A percentile compares a stretch with the other conserved stretches of the same genome.
Conservation (phyloP, 257 asterid species). For the Jaltomata sinuosa region DNA sequence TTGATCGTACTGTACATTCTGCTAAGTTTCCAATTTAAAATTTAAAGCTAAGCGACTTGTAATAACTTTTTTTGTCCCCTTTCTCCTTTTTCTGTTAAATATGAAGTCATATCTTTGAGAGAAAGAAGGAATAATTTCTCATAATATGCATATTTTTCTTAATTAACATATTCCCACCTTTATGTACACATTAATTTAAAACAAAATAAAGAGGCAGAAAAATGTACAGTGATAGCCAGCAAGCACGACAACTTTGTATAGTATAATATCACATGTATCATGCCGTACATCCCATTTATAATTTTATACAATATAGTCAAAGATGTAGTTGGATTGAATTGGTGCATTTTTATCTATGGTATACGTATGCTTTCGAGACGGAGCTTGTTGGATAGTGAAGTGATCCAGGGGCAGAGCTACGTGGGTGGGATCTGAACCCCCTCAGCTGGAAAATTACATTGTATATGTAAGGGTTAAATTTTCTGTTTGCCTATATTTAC, state of each 20-base stretch:
- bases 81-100: not conserved
- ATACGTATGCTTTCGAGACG: not conserved
- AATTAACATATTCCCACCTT: not conserved
- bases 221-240: not conserved
- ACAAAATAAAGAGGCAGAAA: not conserved
- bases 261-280: not conserved
- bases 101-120: not conserved
- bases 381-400: not conserved
- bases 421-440: too few relatives aligned
- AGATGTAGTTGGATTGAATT: not conserved
- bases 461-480: too few relatives aligned
- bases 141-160: not conserved
- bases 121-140: not conserved
- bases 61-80: not conserved
- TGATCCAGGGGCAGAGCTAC: too few relatives aligned
- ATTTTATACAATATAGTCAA: not conserved
- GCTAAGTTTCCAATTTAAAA: not conserved
- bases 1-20: too few relatives aligned
- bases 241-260: not conserved
- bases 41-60: not conserved
- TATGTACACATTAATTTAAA: not conserved
- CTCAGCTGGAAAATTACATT: too few relatives aligned
- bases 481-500: too few relatives aligned
- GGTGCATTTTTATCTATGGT: not conserved
- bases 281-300: not conserved